Evolutionary conservation across 768 basidiomycete genomes (phyloP), one percentile per base, ranked within the genome.

Genomic region (Trichaptum fuscoviolaceum): DNA sequence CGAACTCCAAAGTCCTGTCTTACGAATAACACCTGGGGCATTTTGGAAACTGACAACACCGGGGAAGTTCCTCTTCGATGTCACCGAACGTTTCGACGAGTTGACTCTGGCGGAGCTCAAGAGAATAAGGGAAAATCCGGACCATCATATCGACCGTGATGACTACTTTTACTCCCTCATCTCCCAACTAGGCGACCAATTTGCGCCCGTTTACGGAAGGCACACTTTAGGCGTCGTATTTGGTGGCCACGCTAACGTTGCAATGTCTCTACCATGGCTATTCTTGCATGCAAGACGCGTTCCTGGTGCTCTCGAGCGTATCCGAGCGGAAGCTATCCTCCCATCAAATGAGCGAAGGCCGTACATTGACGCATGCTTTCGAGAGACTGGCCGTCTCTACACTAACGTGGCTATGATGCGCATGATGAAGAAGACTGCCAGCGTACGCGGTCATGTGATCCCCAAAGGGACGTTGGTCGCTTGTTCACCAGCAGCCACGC

Each of bases 361-460:
- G 59, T 61, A 25, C 59, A 25, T 24, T 34, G 59, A 61, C 59
- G 59, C 59, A 12, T 61, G 59, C 24, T 61, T 61, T 34, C 59
- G 59, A 25, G 59, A 61, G 59, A 61, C 59, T 34, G 59, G 25
- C 17, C 24, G 59, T 25, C 59, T 61, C 9, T 61, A 61, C 59
- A 61, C 59, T 3, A 61, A 61, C 23, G 59, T 61, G 10, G 24
- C 59, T 17, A 61, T 61, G 59, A 61, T 61, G 59, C 59, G 59
- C 9, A 25, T 25, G 25, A 61, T 23, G 59, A 61, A 61, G 18
- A 17, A 25, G 23, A 34, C 59, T 15, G 59, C 24, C 25, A 61
- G 15, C 2, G 59, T 61, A 12, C 25, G 25, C 24, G 15, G 59
- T 12, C 30, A 25, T 17, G 59, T 25, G 3, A 12, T 61, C 15